A percentile compares a stretch with the other conserved stretches of the same genome.
phyloP scores from a whole-genome alignment of 495 filamentous ascomycete genomes.

The Lasiosphaeriaceae sp. region DNA sequence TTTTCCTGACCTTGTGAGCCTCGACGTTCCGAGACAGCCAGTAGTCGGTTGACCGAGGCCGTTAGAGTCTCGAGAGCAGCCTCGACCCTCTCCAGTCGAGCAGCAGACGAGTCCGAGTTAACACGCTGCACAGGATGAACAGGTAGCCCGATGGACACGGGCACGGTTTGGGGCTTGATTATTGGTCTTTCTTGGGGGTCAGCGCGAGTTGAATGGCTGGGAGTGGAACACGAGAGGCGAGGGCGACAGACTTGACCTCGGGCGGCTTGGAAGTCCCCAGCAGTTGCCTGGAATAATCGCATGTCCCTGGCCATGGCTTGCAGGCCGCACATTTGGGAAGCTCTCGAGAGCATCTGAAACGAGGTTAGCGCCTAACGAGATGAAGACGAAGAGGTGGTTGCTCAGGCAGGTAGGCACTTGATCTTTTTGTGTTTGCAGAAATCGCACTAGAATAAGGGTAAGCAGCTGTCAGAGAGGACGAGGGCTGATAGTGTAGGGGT shows the following conservation, averaged over 20 bases:
- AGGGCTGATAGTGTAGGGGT: no score
- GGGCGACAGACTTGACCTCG: no score
- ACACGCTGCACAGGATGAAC: background rate
- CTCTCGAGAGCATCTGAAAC: slow-evolving; percentile 19
- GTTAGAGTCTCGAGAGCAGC: slow-evolving; percentile 1
- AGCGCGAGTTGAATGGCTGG: no score
- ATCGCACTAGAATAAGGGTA: slow-evolving; percentile 11
- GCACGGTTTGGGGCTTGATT: background rate
- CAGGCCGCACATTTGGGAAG: slow-evolving; percentile 23
- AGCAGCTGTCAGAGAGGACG: background rate
- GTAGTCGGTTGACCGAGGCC: background rate
- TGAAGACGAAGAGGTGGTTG: no score
- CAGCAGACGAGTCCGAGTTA: background rate
- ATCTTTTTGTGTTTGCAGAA: slow-evolving; percentile 23
- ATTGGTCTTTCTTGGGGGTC: background rate
- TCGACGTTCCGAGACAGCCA: background rate
- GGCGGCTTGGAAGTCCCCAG: background rate
- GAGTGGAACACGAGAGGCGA: no score
- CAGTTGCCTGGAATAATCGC: slow-evolving; percentile 15
- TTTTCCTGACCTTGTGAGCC: background rate
- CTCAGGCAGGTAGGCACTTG: slow-evolving; percentile 7
- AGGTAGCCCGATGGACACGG: no score
- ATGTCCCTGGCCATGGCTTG: slow-evolving; percentile 21
- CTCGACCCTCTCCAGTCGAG: slow-evolving; percentile 1
- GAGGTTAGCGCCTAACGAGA: no score